These are phyloP conservation scores for Pecoramyces ruminantium DNA, from an alignment of 192 early-diverging fungal genomes.

Conservation along the genomic window DNA sequence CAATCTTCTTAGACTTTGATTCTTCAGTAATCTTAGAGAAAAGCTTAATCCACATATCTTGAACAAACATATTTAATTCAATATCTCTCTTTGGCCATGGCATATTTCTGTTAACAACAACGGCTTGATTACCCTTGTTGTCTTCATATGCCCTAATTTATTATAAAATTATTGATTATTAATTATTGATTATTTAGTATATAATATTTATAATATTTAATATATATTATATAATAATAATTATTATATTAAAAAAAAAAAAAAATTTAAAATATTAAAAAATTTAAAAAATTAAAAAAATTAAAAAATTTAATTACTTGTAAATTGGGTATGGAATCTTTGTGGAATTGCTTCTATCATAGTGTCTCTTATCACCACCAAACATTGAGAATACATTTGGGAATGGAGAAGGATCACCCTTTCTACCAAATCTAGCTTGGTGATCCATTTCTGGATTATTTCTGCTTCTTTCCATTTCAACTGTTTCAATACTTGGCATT, in stretches of 20 bases:
- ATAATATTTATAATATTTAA: too few species aligned
- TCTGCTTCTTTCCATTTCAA: not conserved
- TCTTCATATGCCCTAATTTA: not conserved
- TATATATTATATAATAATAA: too few species aligned
- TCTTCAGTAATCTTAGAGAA: not conserved
- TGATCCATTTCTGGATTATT: not conserved
- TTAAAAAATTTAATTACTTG: not conserved
- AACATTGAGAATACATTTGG: not conserved
- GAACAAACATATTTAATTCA: not conserved
- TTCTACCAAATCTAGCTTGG: not conserved
- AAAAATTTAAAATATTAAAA: too few species aligned
- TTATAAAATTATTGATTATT: too few species aligned
- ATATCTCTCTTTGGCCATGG: not conserved
- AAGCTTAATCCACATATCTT: not conserved
- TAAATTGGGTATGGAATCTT: not conserved
- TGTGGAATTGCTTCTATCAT: not conserved
- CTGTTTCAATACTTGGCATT: not conserved
- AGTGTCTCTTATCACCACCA: not conserved
- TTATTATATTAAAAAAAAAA: too few species aligned
- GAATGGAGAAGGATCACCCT: not conserved
- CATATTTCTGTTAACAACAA: not conserved
- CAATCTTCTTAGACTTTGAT: not conserved
- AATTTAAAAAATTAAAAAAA: too few species aligned
- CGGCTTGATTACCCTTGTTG: not conserved
- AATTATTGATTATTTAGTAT: too few species aligned